These are phyloP conservation scores for Vaccinium vitisidaea DNA, from an alignment of 148 eudicot genomes.

Conservation along the genomic window DNA sequence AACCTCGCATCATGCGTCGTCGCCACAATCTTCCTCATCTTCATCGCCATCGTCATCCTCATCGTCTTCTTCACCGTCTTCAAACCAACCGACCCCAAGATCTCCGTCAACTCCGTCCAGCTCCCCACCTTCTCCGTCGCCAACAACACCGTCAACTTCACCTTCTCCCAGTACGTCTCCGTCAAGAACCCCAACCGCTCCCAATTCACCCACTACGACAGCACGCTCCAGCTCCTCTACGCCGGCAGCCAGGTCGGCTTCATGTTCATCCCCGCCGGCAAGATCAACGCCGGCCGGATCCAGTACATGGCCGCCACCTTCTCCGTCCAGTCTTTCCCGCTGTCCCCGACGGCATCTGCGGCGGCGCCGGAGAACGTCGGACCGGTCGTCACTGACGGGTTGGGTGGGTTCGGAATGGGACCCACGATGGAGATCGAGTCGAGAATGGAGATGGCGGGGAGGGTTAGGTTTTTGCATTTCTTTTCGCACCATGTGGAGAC, in stretches of 20 bases:
- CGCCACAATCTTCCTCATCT: constrained; percentile 65
- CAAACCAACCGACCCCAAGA: constrained; percentile 61
- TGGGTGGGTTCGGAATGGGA: constrained; percentile 29
- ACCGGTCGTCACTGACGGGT: constrained; percentile 43
- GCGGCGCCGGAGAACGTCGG: constrained; percentile 21
- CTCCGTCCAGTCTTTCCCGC: constrained; percentile 61
- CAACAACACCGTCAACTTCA: constrained; percentile 68
- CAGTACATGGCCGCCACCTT: constrained; percentile 70
- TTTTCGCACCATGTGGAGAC: constrained; percentile 47
- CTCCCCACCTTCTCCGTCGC: constrained; percentile 71
- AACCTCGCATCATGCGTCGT: constrained; percentile 74
- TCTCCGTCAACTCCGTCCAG: constrained; percentile 62
- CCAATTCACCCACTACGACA: constrained; percentile 73
- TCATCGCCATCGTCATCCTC: constrained; percentile 48
- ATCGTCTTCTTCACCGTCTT: constrained; percentile 69
- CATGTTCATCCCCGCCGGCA: constrained; percentile 86
- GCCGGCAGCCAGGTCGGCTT: constrained; percentile 65
- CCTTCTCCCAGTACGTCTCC: constrained; percentile 81
- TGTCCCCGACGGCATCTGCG: constrained; percentile 15
- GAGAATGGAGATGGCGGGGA: constrained; percentile 48
- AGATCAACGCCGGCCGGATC: constrained; percentile 47
- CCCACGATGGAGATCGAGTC: constrained; percentile 49
- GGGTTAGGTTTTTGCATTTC: constrained; percentile 43
- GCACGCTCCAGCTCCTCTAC: constrained; percentile 69
- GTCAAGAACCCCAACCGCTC: constrained; percentile 72